Base-by-base conservation (phyloP, 2,329 filamentous ascomycete genomes). In the Leptographium radiaticola region DNA sequence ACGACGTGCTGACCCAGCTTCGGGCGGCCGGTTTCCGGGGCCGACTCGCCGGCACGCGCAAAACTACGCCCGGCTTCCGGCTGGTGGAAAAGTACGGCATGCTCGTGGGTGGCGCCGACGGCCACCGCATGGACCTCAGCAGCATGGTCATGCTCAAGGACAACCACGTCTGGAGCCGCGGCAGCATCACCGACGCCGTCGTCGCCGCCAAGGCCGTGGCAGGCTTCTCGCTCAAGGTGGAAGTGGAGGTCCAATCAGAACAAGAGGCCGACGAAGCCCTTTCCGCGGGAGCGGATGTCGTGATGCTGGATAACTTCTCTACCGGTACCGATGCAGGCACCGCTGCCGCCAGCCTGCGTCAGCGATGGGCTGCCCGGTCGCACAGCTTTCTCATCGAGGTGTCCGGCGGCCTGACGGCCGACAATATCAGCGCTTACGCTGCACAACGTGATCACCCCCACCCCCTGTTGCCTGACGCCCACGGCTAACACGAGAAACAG, bases 111-210 rank as follows among this genome's bases (percentile, higher is more conserved):
- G 93, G 93, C 12, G 90, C 89, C 16, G 93, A 98, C 70, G 81
- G 84, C 3, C 93, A 98, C 68, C 77, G 93, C 36, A 88, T 95
- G 70, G 93, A 98, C 67, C 75, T 98, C 54, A 87, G 83, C 67
- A 80, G 84, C 59, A 97, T 98, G 93, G 90, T 90, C 54, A 98
- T 98, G 93, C 77, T 98, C 59, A 98, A 98, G 74, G 93, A 98
- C 70, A 98, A 98, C 70, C 93, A 98, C 70, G 85, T 98, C 55
- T 96, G 91, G 86, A 89, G 88, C 58, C 84, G 86, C 53, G 85
- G 85, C 31, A 87, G 86, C 65, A 97, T 98, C 67, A 83, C 86
- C 1, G 81, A 86, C 25, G 93, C 93, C 7, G 90, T 98, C 30
- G 74, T 74, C 43, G 88, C 91, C 2, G 93, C 93, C 30, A 88